These are phyloP conservation scores for Neurospora crassa DNA, from an alignment of 2,329 filamentous ascomycete species.

Conservation along the genomic window DNA sequence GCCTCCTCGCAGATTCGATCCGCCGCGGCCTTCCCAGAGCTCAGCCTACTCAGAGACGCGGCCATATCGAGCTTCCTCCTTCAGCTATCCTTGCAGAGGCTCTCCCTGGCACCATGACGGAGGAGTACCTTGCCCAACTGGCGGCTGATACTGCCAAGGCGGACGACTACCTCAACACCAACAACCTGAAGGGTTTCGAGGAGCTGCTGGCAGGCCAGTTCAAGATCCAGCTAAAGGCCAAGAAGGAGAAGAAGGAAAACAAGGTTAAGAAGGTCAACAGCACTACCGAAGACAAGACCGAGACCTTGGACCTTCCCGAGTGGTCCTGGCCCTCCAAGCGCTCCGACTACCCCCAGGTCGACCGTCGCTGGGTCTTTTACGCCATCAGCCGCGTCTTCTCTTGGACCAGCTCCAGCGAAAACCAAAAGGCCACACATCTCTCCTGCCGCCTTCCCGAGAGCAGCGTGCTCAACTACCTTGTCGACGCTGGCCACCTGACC, in stretches of 20 bases:
- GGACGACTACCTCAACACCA: conserved; percentile 36
- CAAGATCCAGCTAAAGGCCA: conserved; percentile 28
- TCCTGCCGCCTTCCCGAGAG: conserved; percentile 38
- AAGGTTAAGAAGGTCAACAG: conserved; percentile 12
- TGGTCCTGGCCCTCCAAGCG: conserved; percentile 42
- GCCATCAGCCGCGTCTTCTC: conserved; percentile 53
- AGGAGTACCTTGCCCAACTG: conserved; percentile 37
- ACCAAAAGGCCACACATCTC: conserved; percentile 30
- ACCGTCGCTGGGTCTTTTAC: conserved; percentile 57
- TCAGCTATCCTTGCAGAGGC: conserved; percentile 27
- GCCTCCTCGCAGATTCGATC: conserved; percentile 64
- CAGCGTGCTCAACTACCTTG: conserved; percentile 48
- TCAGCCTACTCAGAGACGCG: conserved; percentile 26
- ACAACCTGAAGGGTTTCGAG: conserved; percentile 41
- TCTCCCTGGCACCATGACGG: conserved; percentile 40
- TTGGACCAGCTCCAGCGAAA: conserved; percentile 37
- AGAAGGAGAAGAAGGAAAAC: conserved; percentile 4
- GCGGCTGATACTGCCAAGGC: conserved; percentile 35
- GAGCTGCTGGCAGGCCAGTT: conserved; percentile 39
- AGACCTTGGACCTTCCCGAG: conserved; percentile 25
- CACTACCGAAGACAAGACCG: conserved; percentile 11
- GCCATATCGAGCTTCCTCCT: conserved; percentile 19
- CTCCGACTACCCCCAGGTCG: conserved; percentile 42
- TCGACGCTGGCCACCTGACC: conserved; percentile 51
- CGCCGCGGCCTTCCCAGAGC: conserved; percentile 48